Conservation (phyloP, 441 rosid genomes). For the Aquilaria agallochum region DNA sequence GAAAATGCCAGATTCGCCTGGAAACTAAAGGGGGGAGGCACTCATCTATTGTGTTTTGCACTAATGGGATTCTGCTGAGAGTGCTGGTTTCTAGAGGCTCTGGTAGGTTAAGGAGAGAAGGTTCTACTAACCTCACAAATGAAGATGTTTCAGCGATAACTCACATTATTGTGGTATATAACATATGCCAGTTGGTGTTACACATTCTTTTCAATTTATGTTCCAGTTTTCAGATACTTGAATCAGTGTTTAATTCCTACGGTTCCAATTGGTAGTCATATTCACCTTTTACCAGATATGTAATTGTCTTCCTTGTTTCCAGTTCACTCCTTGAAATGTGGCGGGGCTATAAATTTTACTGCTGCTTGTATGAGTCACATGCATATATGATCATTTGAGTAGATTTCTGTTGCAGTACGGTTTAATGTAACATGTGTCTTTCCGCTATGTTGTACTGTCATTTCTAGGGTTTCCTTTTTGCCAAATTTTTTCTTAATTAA, state of each 20-base stretch:
- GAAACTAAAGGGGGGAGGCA: constrained; percentile 89
- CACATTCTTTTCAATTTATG: background rate
- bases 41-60: constrained; percentile 94
- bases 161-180: constrained; percentile 92
- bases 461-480: too few relatives aligned
- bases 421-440: too few relatives aligned
- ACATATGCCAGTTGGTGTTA: background rate
- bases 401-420: too few relatives aligned
- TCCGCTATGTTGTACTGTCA: too few relatives aligned
- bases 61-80: constrained; percentile 86
- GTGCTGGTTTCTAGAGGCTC: constrained; percentile 67
- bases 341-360: too few relatives aligned
- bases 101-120: constrained; percentile 27
- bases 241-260: constrained; percentile 1
- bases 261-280: background rate
- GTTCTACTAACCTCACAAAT: constrained; percentile 20
- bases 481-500: too few relatives aligned
- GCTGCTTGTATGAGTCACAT: too few relatives aligned
- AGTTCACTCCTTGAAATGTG: too few relatives aligned
- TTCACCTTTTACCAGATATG: too few relatives aligned
- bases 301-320: too few relatives aligned
- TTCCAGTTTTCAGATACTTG: background rate
- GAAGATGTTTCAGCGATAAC: constrained; percentile 61
- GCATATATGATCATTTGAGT: too few relatives aligned
- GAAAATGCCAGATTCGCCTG: constrained; percentile 61